Evolutionary conservation across 2,329 filamentous ascomycete genomes (phyloP), one percentile per base, ranked within the genome.

Genomic region (Teratosphaeria viscida): DNA sequence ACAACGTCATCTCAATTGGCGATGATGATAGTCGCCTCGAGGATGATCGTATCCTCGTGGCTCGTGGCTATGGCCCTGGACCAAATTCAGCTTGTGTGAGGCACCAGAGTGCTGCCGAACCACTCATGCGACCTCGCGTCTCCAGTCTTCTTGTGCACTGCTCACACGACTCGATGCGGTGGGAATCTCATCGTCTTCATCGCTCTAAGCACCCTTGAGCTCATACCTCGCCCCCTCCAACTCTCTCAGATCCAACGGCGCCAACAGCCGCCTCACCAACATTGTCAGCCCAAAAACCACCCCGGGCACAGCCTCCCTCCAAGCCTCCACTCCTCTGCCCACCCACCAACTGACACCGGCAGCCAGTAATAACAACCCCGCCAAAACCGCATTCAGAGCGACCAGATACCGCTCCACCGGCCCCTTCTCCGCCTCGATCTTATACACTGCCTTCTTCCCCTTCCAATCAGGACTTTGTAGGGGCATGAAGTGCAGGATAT

Each of bases 241-340:
- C 67, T 88, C 87, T 62, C 77, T 85, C 5, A 88, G 82, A 73
- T 91, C 86, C 8, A 91, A 81, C 55, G 84, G 79, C 3, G 81
- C 80, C 81, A 91, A 85, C 68, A 87, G 78, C 57, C 82, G 74
- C 73, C 90, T 85, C 34, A 83, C 83, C 54, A 81, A 72, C 59
- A 90, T 66, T 5, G 85, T 79, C 23, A 88, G 77, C 0, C 65
- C 78, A 66, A 88, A 85, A 1, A 90, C 80, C 1, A 85, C 71
- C 0, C 67, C 73, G 2, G 76, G 76, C 52, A 78, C 63, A 76
- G 67, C 73, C 67, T 77, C 60, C 69, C 64, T 70, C 62, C 62
- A 67, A 59, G 66, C 71, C 61, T 65, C 67, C 49, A 67, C 63
- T 27, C 52, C 54, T 52, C 60, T 60, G 64, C 61, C 70, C 63